A percentile compares a stretch with the other conserved stretches of the same genome.
These are phyloP conservation scores for Corylus avellana DNA, from an alignment of 306 rosid species.

Conservation along the genomic window DNA sequence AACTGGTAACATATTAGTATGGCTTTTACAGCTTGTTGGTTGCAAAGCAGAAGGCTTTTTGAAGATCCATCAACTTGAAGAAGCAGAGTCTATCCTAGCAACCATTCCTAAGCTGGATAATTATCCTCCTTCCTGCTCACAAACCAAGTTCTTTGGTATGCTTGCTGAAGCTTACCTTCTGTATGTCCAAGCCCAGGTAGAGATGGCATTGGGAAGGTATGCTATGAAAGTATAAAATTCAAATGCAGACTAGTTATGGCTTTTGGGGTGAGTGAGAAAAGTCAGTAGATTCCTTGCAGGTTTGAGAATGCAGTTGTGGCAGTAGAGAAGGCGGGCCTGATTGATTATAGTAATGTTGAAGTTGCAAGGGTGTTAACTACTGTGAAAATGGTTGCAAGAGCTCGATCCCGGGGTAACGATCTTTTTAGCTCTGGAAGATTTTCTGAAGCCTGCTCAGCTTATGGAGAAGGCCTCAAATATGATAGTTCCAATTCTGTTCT, in stretches of 20 bases:
- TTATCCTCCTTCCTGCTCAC: conserved; percentile 51
- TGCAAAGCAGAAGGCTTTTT: conserved; percentile 80
- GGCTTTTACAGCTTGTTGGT: conserved; percentile 59
- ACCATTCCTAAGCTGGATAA: conserved; percentile 61
- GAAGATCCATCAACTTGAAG: conserved; percentile 78
- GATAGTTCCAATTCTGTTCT: conserved; percentile 68
- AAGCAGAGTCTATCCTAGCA: conserved; percentile 58
- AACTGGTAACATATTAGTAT: conserved; percentile 23
- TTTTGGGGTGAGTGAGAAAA: conserved; percentile 35
- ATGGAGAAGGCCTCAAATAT: conserved; percentile 87
- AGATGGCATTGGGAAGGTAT: conserved; percentile 96
- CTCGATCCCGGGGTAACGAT: conserved; percentile 78
- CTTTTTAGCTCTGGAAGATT: conserved; percentile 73
- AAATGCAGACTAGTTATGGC: not conserved
- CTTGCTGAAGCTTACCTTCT: conserved; percentile 72
- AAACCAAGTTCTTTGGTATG: conserved; percentile 70
- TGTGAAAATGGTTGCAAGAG: conserved; percentile 72
- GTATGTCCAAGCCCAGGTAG: conserved; percentile 69
- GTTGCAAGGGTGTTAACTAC: conserved; percentile 52
- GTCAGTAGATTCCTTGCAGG: conserved; percentile 54
- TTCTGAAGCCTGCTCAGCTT: conserved; percentile 81
- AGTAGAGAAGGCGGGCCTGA: conserved; percentile 65
- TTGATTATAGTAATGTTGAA: conserved; percentile 58
- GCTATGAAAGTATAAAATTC: conserved; percentile 2
- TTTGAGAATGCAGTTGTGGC: conserved; percentile 74